phyloP scores from a whole-genome alignment of 768 basidiomycete species.

The Trametes meyenii region DNA sequence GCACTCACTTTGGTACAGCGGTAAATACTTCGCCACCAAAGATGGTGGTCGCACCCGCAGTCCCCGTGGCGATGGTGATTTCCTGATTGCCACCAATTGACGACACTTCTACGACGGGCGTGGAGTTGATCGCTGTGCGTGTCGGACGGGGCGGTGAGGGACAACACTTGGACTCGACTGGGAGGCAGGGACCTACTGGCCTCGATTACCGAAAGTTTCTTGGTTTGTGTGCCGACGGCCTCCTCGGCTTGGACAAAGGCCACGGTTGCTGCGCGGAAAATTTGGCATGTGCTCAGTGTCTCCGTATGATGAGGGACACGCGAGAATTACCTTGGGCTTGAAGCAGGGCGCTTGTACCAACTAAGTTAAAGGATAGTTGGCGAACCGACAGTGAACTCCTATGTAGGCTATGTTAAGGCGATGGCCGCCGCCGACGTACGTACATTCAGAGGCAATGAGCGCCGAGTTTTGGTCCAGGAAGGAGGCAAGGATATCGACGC shows the following conservation, averaged over 20 bases:
- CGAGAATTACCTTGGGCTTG: neutral
- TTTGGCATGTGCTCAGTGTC: neutral
- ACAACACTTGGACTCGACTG: neutral
- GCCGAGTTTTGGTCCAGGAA: slow-evolving; percentile 8
- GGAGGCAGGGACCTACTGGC: neutral
- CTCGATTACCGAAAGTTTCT: slow-evolving; percentile 2
- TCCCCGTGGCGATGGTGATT: slow-evolving; percentile 17
- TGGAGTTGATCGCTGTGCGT: slow-evolving; percentile 13
- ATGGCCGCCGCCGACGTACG: neutral
- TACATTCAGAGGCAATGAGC: slow-evolving; percentile 1
- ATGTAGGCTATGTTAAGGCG: too few species aligned
- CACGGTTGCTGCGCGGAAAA: neutral
- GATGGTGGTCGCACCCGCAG: slow-evolving; percentile 8
- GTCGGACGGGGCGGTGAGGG: neutral
- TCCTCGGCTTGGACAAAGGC: neutral
- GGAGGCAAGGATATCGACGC: neutral
- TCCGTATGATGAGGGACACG: neutral
- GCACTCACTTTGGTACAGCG: slow-evolving; percentile 13
- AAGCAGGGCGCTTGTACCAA: slow-evolving; percentile 5
- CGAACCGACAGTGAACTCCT: too few species aligned
- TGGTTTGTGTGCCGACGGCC: slow-evolving; percentile 9
- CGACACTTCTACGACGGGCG: slow-evolving; percentile 17
- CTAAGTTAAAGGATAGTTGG: neutral
- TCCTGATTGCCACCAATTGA: slow-evolving; percentile 13
- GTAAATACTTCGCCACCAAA: slow-evolving; percentile 10